phyloP scores from a whole-genome alignment of 768 basidiomycete species.

The Panellus pusillus region DNA sequence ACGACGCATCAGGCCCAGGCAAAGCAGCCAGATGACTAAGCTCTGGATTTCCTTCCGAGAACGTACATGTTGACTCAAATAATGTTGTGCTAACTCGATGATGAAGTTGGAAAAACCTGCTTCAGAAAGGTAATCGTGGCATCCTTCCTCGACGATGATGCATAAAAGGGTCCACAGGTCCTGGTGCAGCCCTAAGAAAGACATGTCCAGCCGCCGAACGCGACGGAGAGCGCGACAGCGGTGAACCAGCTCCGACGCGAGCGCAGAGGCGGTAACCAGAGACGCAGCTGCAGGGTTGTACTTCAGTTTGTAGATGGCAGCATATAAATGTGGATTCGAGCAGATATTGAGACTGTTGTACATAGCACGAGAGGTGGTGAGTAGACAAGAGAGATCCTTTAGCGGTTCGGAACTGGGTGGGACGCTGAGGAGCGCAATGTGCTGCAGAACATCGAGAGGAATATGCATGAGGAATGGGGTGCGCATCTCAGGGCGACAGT shows the following conservation, averaged over 20 bases:
- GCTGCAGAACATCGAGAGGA: constrained; percentile 57
- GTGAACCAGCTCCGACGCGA: constrained; percentile 49
- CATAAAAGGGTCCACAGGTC: constrained; percentile 61
- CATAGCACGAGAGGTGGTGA: constrained; percentile 46
- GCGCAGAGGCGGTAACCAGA: constrained; percentile 37
- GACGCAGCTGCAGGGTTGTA: constrained; percentile 42
- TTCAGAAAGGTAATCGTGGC: constrained; percentile 43
- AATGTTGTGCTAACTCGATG: constrained; percentile 26
- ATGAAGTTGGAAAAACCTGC: constrained; percentile 43
- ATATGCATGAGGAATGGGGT: constrained; percentile 45
- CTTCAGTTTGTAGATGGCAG: constrained; percentile 48
- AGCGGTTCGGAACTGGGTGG: constrained; percentile 40
- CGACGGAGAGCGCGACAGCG: constrained; percentile 51
- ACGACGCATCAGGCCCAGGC: constrained; percentile 41
- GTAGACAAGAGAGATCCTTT: constrained; percentile 41
- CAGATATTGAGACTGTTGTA: constrained; percentile 42
- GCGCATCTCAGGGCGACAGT: constrained; percentile 30
- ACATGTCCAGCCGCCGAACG: constrained; percentile 39
- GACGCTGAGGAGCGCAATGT: constrained; percentile 50
- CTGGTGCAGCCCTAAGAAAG: constrained; percentile 29
- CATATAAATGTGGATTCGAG: constrained; percentile 55
- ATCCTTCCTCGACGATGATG: constrained; percentile 58
- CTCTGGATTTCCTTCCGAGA: constrained; percentile 25
- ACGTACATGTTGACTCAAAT: constrained; percentile 14
- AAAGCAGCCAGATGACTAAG: constrained; percentile 42